Conservation (phyloP, 2,329 filamentous ascomycete species). For the Setomelanomma holmii region DNA sequence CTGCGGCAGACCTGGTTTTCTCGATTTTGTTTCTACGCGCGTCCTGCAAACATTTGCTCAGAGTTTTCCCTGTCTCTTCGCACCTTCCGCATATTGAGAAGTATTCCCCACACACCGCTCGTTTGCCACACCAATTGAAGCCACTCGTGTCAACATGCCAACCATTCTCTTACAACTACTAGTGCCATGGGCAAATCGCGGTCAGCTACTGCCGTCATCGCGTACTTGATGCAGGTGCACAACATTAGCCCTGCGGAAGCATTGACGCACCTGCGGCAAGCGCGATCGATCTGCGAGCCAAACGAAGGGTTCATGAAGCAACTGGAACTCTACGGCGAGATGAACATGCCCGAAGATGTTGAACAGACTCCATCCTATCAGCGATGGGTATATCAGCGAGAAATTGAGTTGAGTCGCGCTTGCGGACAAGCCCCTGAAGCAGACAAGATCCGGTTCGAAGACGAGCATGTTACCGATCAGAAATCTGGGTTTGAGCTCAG, state of each 20-base stretch:
- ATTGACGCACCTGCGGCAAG: constrained; percentile 71
- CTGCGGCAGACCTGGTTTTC: constrained; percentile 14
- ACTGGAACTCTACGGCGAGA: constrained; percentile 83
- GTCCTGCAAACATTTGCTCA: constrained; percentile 24
- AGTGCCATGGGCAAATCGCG: constrained; percentile 97
- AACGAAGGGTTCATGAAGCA: constrained; percentile 93
- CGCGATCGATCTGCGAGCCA: constrained; percentile 81
- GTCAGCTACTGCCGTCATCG: constrained; percentile 82
- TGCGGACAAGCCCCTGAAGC: constrained; percentile 80
- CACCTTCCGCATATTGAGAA: constrained; percentile 25
- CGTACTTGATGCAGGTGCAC: constrained; percentile 75
- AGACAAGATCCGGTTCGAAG: constrained; percentile 80
- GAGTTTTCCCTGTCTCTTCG: constrained; percentile 14
- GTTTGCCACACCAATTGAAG: constrained; percentile 41
- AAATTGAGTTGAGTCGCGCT: constrained; percentile 71
- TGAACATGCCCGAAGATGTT: constrained; percentile 77
- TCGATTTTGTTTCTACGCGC: constrained; percentile 23
- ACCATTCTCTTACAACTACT: constrained; percentile 53
- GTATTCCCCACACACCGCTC: constrained; percentile 42
- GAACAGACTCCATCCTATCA: constrained; percentile 79
- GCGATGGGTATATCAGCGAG: constrained; percentile 73
- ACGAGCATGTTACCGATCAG: constrained; percentile 61
- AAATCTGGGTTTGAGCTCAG: constrained; percentile 68
- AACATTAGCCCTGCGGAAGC: constrained; percentile 67
- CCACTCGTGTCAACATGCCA: constrained; percentile 45